Base-by-base conservation (phyloP, 2,329 filamentous ascomycete species). In the Pyrenophora seminiperda region DNA sequence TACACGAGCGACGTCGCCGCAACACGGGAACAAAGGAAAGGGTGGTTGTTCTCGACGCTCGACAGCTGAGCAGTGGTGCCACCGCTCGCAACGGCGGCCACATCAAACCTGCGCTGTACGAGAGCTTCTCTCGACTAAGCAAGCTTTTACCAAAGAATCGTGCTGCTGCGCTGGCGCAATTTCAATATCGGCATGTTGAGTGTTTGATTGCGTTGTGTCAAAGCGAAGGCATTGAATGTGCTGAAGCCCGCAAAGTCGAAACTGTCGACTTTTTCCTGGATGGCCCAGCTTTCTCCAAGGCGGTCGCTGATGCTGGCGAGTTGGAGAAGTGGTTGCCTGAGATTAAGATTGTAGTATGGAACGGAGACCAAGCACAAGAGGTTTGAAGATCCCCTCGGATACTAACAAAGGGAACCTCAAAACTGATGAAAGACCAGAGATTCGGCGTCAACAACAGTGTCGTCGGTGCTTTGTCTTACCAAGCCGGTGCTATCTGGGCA, bases 11-110 rank as follows among this genome's bases (percentile, higher is more conserved):
- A 20, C 46, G 47, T 11, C 44, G 46, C 7, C 19, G 38, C 19
- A 46, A 38, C 24, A 41, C 7, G 3, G 11, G 6, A 24, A 39
- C 41, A 6, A n/a, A 18, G 15, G 48, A 56, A 24, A 54, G 45
- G n/a, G 41, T 83, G 4, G 72, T 79, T 2, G 75, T 83, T 7
- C 40, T 70, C 3, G 67, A 71, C 30, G 68, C 67, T 3, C 56
- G 68, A 7, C 54, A 56, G 2, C 40, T 69, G 7, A 54, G 59
- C 27, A 62, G 57, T 17, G 66, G 68, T 6, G 70, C 68, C 0
- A 70, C 68, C 0, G 68, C 65, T 7, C 60, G 70, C 0, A 72
- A 72, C 37, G 66, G 68, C 6, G 69, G 68, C 2, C 59, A 50
- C 24, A 48, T 62, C 17, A 56, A 56, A 30, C 37, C 49, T 18